A percentile compares a stretch with the other conserved stretches of the same genome.
phyloP scores from a whole-genome alignment of 2,329 filamentous ascomycete genomes.

The Ramichloridium luteum region DNA sequence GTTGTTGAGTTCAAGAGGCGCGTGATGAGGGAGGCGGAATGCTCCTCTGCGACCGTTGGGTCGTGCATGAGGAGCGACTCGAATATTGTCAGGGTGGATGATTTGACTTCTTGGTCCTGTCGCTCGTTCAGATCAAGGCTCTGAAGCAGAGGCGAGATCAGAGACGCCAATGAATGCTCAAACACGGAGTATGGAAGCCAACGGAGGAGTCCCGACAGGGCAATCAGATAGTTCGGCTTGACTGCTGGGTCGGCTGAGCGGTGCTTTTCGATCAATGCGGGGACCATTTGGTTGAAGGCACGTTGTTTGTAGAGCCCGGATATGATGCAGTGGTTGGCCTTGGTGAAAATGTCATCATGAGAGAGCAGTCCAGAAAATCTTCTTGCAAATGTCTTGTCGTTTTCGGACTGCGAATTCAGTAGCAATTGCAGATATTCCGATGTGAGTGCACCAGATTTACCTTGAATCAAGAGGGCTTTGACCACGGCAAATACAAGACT shows the following conservation, averaged over 20 bases:
- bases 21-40: constrained; percentile 44
- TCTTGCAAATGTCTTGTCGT: constrained; percentile 37
- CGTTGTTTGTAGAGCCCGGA: constrained; percentile 52
- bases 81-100: constrained; percentile 48
- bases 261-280: constrained; percentile 43
- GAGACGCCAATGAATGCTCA: constrained; percentile 43
- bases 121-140: constrained; percentile 40
- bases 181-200: constrained; percentile 49
- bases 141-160: constrained; percentile 51
- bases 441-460: constrained; percentile 34
- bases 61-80: constrained; percentile 46
- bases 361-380: constrained; percentile 48
- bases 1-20: constrained; percentile 38
- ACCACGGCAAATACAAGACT: constrained; percentile 48
- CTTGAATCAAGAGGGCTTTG: constrained; percentile 48
- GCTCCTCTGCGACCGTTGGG: constrained; percentile 41
- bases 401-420: constrained; percentile 38
- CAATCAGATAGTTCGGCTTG: constrained; percentile 52
- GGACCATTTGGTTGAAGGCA: constrained; percentile 47
- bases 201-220: constrained; percentile 48
- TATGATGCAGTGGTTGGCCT: constrained; percentile 49
- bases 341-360: constrained; percentile 48
- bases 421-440: constrained; percentile 33
- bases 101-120: constrained; percentile 42
- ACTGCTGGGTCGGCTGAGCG: constrained; percentile 30